These are phyloP conservation scores for Geotrichum histeridarum DNA, from an alignment of 1,139 yeast genomes.

Conservation along the genomic window DNA sequence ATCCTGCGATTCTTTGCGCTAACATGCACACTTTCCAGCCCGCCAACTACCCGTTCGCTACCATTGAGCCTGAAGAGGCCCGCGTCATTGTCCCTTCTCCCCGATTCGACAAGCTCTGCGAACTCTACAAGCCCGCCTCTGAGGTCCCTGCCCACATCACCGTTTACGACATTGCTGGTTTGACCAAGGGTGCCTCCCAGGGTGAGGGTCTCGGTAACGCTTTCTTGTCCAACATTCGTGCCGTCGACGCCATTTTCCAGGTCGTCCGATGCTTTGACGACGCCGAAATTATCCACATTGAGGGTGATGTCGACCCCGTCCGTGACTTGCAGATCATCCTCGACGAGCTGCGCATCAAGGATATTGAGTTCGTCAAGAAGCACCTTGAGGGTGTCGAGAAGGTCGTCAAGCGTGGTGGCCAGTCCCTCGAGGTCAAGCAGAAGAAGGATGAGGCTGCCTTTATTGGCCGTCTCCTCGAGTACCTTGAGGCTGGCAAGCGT, in stretches of 20 bases:
- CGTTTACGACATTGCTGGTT: conserved; percentile 95
- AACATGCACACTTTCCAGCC: conserved; percentile 41
- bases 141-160: conserved; percentile 93
- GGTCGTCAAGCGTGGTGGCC: conserved; percentile 84
- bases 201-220: conserved; percentile 99
- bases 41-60: conserved; percentile 96
- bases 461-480: conserved; percentile 67
- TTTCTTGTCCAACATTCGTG: conserved; percentile 93
- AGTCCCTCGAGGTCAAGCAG: conserved; percentile 89
- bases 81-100: conserved; percentile 93
- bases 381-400: conserved; percentile 85
- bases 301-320: conserved; percentile 94
- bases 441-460: conserved; percentile 87
- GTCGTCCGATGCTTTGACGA: conserved; percentile 98
- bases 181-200: conserved; percentile 93
- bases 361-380: conserved; percentile 88
- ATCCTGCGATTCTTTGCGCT: not conserved
- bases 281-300: conserved; percentile 95
- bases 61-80: conserved; percentile 98
- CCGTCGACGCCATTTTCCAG: conserved; percentile 97
- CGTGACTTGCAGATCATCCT: conserved; percentile 91
- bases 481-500: conserved; percentile 81
- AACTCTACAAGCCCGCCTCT: conserved; percentile 73
- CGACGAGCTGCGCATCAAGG: conserved; percentile 91
- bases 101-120: conserved; percentile 71